These are phyloP conservation scores for Cardamine chenopodiifolia DNA, from an alignment of 345 rosid species.

Conservation along the genomic window DNA sequence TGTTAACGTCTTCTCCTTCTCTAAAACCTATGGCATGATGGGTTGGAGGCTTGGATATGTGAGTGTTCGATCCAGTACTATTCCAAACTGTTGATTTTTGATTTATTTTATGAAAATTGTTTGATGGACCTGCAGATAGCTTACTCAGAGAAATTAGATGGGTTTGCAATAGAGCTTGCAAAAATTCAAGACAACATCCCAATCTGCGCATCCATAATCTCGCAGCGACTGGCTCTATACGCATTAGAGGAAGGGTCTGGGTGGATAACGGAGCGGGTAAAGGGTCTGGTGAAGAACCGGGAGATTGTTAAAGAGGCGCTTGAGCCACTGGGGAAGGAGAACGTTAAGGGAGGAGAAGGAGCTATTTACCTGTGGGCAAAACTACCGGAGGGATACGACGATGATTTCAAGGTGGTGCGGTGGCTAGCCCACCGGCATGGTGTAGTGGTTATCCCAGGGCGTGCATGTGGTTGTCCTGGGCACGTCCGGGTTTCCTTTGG, in stretches of 20 bases:
- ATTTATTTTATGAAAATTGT: background rate
- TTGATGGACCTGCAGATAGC: slow-evolving; percentile 65
- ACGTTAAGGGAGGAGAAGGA: slow-evolving; percentile 92
- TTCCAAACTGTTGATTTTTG: background rate
- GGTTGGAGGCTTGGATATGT: slow-evolving; percentile 99
- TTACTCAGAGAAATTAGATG: slow-evolving; percentile 78
- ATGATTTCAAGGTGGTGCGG: slow-evolving; percentile 66
- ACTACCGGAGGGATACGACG: slow-evolving; percentile 56
- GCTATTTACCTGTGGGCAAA: slow-evolving; percentile 93
- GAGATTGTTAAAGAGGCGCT: slow-evolving; percentile 78
- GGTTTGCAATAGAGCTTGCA: slow-evolving; percentile 65
- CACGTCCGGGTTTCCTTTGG: slow-evolving; percentile 82
- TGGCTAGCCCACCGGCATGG: slow-evolving; percentile 89
- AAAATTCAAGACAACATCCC: slow-evolving; percentile 97
- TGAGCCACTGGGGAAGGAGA: slow-evolving; percentile 71
- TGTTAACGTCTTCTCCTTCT: slow-evolving; percentile 93
- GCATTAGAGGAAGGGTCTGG: slow-evolving; percentile 75
- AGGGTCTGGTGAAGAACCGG: slow-evolving; percentile 74
- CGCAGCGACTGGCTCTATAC: slow-evolving; percentile 79
- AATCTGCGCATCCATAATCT: slow-evolving; percentile 80
- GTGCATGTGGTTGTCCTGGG: slow-evolving; percentile 72
- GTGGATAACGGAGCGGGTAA: slow-evolving; percentile 75
- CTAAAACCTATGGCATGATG: slow-evolving; percentile 99
- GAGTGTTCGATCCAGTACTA: slow-evolving; percentile 42
- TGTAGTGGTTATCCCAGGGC: slow-evolving; percentile 82